Evolutionary conservation across 2,329 filamentous ascomycete species (phyloP).

Genomic region (Exophiala bonariae): DNA sequence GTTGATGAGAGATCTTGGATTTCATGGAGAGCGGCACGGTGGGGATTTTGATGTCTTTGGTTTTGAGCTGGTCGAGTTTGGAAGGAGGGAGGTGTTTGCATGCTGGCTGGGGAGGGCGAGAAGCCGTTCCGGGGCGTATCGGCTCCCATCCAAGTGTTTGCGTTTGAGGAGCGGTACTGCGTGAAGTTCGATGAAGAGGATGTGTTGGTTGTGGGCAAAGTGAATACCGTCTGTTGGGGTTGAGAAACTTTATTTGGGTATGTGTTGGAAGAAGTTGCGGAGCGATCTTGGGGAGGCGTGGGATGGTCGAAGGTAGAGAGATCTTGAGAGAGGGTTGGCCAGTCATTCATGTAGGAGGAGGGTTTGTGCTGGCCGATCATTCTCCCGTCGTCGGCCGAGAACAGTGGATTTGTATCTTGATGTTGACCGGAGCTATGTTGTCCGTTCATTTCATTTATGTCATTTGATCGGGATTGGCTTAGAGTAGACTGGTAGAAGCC

Average conservation of each 20-base stretch:
- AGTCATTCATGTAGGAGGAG: neutral
- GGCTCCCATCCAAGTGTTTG: neutral
- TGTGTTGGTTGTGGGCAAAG: too few relatives aligned
- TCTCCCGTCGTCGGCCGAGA: neutral
- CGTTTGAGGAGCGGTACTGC: too few relatives aligned
- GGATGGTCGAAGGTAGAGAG: neutral
- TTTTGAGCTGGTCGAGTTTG: too few relatives aligned
- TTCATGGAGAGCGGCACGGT: too few relatives aligned
- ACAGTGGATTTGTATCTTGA: neutral
- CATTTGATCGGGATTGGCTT: neutral
- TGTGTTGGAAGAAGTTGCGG: neutral
- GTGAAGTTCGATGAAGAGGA: too few relatives aligned
- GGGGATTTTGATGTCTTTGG: too few relatives aligned
- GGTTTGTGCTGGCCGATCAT: neutral
- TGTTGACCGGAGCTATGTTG: neutral
- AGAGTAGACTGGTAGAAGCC: neutral
- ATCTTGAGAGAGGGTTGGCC: neutral
- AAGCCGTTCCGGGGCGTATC: neutral
- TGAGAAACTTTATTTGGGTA: neutral
- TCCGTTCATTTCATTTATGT: neutral
- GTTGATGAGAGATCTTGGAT: too few relatives aligned
- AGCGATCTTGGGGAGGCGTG: neutral
- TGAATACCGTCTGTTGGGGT: too few relatives aligned
- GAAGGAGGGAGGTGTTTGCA: too few relatives aligned
- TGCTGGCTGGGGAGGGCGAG: neutral